Conservation (phyloP, 129 eudicot genomes). For the Pseudognaphalium luteoalbum region DNA sequence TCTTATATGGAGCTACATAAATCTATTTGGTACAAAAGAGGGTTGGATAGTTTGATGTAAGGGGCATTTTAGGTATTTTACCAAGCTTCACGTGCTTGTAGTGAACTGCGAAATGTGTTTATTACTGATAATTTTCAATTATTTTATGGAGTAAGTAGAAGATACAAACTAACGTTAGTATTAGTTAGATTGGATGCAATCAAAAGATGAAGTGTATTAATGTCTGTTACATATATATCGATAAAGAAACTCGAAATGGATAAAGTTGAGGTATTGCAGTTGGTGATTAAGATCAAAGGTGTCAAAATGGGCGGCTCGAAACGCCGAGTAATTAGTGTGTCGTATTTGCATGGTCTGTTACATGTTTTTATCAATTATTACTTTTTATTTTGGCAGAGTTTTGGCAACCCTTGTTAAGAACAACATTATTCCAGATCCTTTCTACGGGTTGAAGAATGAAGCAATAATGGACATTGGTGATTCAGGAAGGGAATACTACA, state of each 20-base stretch:
- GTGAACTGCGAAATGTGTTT: not conserved
- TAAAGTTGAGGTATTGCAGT: not conserved
- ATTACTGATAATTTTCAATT: not conserved
- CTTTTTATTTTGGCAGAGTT: constrained; percentile 60
- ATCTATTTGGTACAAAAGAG: not conserved
- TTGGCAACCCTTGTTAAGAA: constrained; percentile 85
- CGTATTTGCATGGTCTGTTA: not conserved
- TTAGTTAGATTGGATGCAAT: not conserved
- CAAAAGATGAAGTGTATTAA: not conserved
- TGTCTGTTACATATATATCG: not conserved
- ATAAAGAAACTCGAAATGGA: not conserved
- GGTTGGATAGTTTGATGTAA: not conserved
- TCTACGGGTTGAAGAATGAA: constrained; percentile 85
- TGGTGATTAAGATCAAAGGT: not conserved
- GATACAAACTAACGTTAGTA: not conserved
- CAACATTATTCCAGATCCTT: constrained; percentile 80
- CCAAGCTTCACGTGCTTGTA: not conserved
- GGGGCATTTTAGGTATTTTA: not conserved
- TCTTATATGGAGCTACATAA: not conserved
- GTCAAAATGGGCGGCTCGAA: not conserved
- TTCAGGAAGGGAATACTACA: constrained; percentile 93
- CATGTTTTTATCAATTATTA: not conserved
- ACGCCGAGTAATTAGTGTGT: not conserved
- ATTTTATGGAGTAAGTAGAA: not conserved
- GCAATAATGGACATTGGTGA: constrained; percentile 83